A percentile compares a stretch with the other conserved stretches of the same genome.
Conservation (phyloP, 306 rosid species). For the Gastrolobium bilobum region DNA sequence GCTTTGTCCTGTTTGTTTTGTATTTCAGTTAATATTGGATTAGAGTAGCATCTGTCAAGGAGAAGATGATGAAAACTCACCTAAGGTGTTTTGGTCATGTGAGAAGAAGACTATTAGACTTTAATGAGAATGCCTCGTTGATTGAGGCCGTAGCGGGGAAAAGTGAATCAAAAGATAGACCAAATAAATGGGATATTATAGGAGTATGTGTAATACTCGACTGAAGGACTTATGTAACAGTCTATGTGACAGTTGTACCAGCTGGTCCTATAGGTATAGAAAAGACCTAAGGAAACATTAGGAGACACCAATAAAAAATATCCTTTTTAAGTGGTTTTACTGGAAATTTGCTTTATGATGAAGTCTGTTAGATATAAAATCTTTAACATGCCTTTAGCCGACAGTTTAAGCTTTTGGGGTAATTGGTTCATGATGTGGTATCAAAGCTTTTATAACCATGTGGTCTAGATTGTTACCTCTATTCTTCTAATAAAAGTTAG, state of each 20-base stretch:
- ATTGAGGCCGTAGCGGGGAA: neutral
- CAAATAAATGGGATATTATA: neutral
- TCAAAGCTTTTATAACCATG: neutral
- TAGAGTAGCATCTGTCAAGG: constrained; percentile 31
- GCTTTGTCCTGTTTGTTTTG: constrained; percentile 25
- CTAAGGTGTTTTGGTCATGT: constrained; percentile 14
- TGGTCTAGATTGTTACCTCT: neutral
- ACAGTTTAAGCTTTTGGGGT: constrained; percentile 15
- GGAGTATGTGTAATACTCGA: no score
- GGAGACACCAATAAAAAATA: constrained; percentile 22
- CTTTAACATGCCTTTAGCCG: neutral
- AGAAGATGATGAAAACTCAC: constrained; percentile 21
- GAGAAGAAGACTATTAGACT: constrained; percentile 15
- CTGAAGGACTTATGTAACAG: no score
- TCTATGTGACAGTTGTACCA: no score
- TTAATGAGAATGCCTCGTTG: constrained; percentile 2
- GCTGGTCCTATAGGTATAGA: neutral
- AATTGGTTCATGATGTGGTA: neutral
- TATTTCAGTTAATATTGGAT: constrained; percentile 21
- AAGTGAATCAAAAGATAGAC: neutral
- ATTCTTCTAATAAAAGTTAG: constrained; percentile 7
- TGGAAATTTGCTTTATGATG: constrained; percentile 15
- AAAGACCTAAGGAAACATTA: neutral
- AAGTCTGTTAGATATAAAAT: constrained; percentile 16
- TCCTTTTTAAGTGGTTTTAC: neutral